Percentiles rank a stretch among this genome's conserved stretches.
Conservation (phyloP, 352 stramenopile species). For the Pythium monospermum region DNA sequence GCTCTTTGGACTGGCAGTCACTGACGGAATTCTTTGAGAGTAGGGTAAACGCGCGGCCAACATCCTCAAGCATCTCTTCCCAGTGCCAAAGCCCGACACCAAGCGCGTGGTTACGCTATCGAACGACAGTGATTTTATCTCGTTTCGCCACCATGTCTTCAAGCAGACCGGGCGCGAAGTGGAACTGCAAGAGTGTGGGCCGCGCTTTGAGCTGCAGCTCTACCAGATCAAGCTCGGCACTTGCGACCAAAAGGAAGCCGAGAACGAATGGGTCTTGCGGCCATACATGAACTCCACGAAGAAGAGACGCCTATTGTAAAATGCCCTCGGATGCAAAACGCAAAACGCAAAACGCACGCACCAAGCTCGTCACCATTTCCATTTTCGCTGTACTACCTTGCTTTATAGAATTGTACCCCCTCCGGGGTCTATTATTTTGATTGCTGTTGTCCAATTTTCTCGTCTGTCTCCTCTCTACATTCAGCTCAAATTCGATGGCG, state of each 20-base stretch:
- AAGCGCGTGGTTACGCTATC: slow-evolving; percentile 97
- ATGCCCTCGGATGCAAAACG: not conserved
- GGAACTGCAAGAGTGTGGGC: slow-evolving; percentile 94
- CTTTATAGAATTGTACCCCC: slow-evolving; percentile 5
- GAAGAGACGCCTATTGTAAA: slow-evolving; percentile 91
- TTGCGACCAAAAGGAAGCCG: slow-evolving; percentile 97
- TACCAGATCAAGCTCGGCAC: slow-evolving; percentile 98
- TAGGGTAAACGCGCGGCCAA: slow-evolving; percentile 93
- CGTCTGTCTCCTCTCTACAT: not conserved
- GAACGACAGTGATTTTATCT: slow-evolving; percentile 99
- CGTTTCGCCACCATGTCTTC: slow-evolving; percentile 99
- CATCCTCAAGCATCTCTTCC: slow-evolving; percentile 99
- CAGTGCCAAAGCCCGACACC: slow-evolving; percentile 95
- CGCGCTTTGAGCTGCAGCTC: slow-evolving; percentile 98
- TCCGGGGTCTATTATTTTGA: not conserved
- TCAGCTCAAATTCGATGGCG: not conserved
- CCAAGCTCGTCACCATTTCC: not conserved
- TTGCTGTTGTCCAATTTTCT: no score
- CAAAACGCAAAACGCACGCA: no score
- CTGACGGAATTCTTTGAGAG: no score
- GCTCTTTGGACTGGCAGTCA: no score
- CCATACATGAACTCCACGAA: slow-evolving; percentile 99
- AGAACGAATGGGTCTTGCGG: slow-evolving; percentile 99
- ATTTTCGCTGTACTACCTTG: not conserved
- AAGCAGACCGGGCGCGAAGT: slow-evolving; percentile 92